phyloP scores from a whole-genome alignment of 768 basidiomycete genomes.

The Lactifluus rugatus region DNA sequence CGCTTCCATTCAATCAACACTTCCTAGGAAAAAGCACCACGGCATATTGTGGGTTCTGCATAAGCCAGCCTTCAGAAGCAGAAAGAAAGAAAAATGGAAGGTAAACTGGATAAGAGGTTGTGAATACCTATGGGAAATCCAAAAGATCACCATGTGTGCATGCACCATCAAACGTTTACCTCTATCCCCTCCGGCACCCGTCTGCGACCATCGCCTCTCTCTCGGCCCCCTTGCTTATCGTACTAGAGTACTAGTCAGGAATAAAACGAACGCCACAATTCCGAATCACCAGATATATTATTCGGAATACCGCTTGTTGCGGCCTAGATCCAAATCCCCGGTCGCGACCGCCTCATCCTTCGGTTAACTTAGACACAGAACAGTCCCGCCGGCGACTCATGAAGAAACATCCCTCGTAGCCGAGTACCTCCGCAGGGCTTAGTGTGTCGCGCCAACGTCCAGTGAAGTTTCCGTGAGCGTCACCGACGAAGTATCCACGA shows the following conservation, averaged over 20 bases:
- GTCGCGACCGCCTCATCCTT: background rate
- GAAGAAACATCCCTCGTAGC: constrained; percentile 82
- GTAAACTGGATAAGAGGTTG: background rate
- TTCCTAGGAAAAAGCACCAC: background rate
- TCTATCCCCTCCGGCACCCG: background rate
- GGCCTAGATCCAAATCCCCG: constrained; percentile 1
- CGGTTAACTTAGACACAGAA: constrained; percentile 1
- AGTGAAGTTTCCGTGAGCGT: constrained; percentile 56
- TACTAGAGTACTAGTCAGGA: background rate
- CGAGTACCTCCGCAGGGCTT: constrained; percentile 47
- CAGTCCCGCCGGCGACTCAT: constrained; percentile 54
- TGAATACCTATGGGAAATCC: background rate
- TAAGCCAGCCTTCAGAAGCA: background rate
- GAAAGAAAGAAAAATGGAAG: background rate
- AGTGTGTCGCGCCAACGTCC: constrained; percentile 85
- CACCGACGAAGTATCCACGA: constrained; percentile 71
- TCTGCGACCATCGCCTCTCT: background rate
- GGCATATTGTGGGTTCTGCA: background rate
- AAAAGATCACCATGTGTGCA: background rate
- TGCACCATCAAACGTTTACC: background rate
- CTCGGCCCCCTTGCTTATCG: background rate
- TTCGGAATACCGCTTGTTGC: background rate
- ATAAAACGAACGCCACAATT: constrained; percentile 4
- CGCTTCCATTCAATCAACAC: background rate
- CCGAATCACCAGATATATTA: background rate